Evolutionary conservation across 2,329 filamentous ascomycete species (phyloP).

Genomic region (Ambrosiella beaveri): DNA sequence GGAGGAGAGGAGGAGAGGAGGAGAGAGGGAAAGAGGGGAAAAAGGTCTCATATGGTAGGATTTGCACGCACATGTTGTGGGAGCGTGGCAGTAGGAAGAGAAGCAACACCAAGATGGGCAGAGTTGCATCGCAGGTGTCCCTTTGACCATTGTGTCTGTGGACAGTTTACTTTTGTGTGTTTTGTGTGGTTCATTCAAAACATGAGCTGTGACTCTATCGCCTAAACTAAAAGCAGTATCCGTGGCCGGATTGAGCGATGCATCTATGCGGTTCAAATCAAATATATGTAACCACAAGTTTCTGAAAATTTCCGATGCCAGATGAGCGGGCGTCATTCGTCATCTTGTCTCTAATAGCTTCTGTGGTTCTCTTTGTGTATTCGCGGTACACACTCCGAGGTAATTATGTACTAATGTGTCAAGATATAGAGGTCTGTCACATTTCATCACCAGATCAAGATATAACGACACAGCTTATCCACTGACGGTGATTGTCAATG

Average conservation of each 20-base stretch:
- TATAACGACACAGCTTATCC: no score
- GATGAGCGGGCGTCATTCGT: not conserved
- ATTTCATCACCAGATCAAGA: not conserved
- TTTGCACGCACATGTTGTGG: not conserved
- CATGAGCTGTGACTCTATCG: not conserved
- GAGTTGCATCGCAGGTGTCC: not conserved
- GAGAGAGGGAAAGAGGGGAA: constrained; percentile 1
- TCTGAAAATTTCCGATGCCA: not conserved
- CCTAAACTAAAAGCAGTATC: not conserved
- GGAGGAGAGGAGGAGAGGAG: constrained; percentile 12
- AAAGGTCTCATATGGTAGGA: not conserved
- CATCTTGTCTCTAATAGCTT: not conserved
- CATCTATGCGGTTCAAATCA: not conserved
- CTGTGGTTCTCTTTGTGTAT: not conserved
- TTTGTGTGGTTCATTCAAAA: not conserved
- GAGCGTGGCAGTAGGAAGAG: not conserved
- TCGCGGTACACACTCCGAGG: not conserved
- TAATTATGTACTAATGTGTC: not conserved
- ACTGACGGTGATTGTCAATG: not conserved
- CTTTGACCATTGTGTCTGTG: not conserved
- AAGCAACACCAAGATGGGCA: not conserved
- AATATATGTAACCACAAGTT: not conserved
- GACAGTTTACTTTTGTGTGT: not conserved
- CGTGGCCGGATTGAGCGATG: not conserved
- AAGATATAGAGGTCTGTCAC: not conserved